These are phyloP conservation scores for Eucalyptus sp. DNA, from an alignment of 345 rosid genomes.

Conservation along the genomic window DNA sequence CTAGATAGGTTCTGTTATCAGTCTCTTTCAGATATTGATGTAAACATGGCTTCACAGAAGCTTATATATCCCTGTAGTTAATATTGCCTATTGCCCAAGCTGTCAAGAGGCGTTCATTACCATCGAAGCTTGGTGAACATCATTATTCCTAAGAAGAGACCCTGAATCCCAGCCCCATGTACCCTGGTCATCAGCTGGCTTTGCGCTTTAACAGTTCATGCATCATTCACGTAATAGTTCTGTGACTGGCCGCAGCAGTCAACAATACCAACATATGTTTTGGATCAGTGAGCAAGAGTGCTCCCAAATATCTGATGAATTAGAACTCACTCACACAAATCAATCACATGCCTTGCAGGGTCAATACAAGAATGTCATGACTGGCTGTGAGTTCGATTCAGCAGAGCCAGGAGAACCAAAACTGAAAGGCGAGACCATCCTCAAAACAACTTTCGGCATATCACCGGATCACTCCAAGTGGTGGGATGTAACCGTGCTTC, in stretches of 20 bases:
- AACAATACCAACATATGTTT: not conserved
- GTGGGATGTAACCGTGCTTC: constrained; percentile 13
- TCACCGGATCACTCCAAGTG: constrained; percentile 1
- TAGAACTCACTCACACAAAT: not conserved
- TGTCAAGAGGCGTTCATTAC: not conserved
- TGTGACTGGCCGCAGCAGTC: not conserved
- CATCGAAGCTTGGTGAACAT: not conserved
- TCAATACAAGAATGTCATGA: constrained; percentile 21
- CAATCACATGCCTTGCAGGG: constrained; percentile 5
- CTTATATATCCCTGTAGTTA: not conserved
- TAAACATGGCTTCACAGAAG: not conserved
- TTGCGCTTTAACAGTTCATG: not conserved
- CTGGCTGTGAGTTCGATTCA: constrained; percentile 18
- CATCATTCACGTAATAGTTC: not conserved
- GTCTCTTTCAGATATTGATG: not conserved
- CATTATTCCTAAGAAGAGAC: not conserved
- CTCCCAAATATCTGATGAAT: not conserved
- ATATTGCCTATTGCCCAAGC: not conserved
- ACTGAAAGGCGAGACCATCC: constrained; percentile 10
- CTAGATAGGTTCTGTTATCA: not conserved
- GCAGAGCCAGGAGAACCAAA: not conserved
- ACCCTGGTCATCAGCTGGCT: not conserved
- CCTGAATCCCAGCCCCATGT: not conserved
- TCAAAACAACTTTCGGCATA: not conserved
- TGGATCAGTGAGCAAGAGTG: not conserved